These are phyloP conservation scores for Penicillium flavigenum DNA, from an alignment of 495 filamentous ascomycete species.

Conservation along the genomic window DNA sequence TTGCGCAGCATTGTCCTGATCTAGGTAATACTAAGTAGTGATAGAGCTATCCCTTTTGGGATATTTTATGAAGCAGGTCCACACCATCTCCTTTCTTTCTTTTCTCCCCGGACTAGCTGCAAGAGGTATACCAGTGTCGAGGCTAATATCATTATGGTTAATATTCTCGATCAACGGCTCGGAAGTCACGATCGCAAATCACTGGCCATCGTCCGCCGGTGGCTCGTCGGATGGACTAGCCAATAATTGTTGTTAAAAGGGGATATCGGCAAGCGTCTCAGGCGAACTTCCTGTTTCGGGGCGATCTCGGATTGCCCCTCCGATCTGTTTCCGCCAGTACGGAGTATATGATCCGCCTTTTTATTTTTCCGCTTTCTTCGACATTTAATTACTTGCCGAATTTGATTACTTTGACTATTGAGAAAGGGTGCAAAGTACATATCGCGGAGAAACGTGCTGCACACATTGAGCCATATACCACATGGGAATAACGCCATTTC, in stretches of 20 bases:
- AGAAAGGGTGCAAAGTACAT: background rate
- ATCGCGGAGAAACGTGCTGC: slow-evolving; percentile 1
- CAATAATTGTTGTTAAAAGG: slow-evolving; percentile 23
- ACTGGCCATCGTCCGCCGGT: slow-evolving; percentile 6
- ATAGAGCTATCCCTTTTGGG: background rate
- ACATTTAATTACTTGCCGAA: background rate
- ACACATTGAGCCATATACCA: slow-evolving; percentile 5
- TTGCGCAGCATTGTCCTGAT: slow-evolving; percentile 4
- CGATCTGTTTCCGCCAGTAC: slow-evolving; percentile 15
- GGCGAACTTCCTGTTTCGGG: slow-evolving; percentile 32
- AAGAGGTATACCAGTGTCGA: slow-evolving; percentile 3
- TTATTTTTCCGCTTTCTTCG: background rate
- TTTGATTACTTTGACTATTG: background rate
- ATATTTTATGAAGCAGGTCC: background rate
- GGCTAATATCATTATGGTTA: slow-evolving; percentile 1
- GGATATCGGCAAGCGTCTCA: slow-evolving; percentile 22
- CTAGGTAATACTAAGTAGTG: background rate
- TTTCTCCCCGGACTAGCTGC: background rate
- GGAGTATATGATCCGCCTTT: background rate
- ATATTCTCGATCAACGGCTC: background rate
- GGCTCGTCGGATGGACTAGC: slow-evolving; percentile 19
- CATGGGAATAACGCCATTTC: slow-evolving; percentile 8
- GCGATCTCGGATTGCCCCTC: slow-evolving; percentile 27
- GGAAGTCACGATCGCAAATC: slow-evolving; percentile 7
- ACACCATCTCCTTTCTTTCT: background rate